Evolutionary conservation across 768 basidiomycete genomes (phyloP), one percentile per base, ranked within the genome.

Genomic region (Mycena capillaripes): DNA sequence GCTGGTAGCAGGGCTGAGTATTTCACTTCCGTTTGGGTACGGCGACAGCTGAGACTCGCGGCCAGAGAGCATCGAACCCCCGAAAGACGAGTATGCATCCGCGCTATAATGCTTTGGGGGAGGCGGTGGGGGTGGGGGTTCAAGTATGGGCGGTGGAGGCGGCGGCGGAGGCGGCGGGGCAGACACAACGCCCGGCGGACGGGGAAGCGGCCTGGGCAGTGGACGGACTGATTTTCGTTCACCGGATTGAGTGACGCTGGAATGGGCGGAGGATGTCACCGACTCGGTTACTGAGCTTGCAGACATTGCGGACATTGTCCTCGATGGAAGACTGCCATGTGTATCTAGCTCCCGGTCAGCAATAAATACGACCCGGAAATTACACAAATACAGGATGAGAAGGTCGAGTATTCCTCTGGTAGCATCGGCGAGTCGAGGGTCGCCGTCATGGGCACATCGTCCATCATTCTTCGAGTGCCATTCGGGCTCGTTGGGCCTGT

Each of bases 391-490:
- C 69, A 70, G 12, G 58, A n/a, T 11, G 55, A 56, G 55, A 55
- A 55, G 4, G 53, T 61, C 19, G 65, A 34, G 27, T 46, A n/a
- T 23, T 60, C 64, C 17, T 75, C 66, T 30, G 69, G 73, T 27
- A 75, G 66, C 48, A 69, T 68, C 0, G 73, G 72, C 64, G 69
- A 76, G 71, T 71, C 77, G 64, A 65, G 53, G 53, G 48, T 81
- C 79, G 71, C 78, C 70, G 61, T 81, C 77, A 78, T 86, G 81
- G 34, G 77, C 84, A 85, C 63, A 84, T 83, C 76, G 82, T 83
- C 69, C 83, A 82, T 50, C 82, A 67, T 73, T 85, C 67, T 72
- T 85, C 80, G 34, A 76, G 78, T 56, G 85, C 84, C 42, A 79
- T 78, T 38, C 42, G 53, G 40, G 56, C 36, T 58, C 11, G 36